These are phyloP conservation scores for Fusarium sp. DNA, from an alignment of 2,329 filamentous ascomycete species.

Conservation along the genomic window DNA sequence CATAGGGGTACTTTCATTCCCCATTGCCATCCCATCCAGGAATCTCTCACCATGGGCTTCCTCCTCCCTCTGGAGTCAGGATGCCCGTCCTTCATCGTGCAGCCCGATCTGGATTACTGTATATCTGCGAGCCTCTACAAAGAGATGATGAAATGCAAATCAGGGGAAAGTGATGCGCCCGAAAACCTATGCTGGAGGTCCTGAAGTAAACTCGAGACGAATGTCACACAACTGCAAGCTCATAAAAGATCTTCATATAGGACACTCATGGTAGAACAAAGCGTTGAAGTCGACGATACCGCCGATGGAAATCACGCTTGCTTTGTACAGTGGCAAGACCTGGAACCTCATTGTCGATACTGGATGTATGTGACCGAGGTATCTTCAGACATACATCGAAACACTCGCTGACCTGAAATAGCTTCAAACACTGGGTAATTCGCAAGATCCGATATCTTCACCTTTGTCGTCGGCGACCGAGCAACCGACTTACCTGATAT, in stretches of 20 bases:
- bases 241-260: not conserved
- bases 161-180: not conserved
- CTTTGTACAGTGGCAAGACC: not conserved
- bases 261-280: not conserved
- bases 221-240: not conserved
- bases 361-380: not conserved
- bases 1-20: no score
- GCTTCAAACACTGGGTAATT: not conserved
- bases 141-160: not conserved
- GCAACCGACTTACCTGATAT: no score
- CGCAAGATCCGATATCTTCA: no score
- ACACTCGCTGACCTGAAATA: not conserved
- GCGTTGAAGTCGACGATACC: not conserved
- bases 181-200: not conserved
- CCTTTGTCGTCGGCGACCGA: no score
- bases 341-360: not conserved
- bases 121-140: no score
- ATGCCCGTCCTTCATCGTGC: no score
- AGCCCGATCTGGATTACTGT: no score
- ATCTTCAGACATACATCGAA: fast-evolving
- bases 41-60: no score
- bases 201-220: not conserved
- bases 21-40: no score
- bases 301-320: not conserved
- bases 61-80: no score